Conservation (phyloP, 2,329 filamentous ascomycete genomes). For the Ustulina deusta region DNA sequence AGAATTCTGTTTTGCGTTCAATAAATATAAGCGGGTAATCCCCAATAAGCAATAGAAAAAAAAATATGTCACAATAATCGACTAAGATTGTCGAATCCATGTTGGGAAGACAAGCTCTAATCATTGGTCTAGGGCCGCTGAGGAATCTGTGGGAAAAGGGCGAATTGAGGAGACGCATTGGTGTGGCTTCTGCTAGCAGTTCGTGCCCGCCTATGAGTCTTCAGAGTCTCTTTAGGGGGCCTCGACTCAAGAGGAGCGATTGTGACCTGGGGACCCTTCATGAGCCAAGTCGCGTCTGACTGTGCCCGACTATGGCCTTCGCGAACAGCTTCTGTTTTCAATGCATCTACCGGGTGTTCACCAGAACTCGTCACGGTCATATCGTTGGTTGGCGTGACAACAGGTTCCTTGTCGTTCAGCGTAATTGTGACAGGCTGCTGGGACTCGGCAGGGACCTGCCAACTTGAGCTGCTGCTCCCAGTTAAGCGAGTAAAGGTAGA, state of each 20-base stretch:
- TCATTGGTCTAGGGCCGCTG: slow-evolving; percentile 22
- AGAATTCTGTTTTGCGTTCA: background rate
- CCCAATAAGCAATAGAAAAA: slow-evolving; percentile 8
- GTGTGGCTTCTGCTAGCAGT: slow-evolving; percentile 51
- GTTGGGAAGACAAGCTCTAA: background rate
- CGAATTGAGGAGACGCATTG: slow-evolving; percentile 47
- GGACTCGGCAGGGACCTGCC: slow-evolving; percentile 42
- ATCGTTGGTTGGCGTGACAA: slow-evolving; percentile 32
- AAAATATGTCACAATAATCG: background rate
- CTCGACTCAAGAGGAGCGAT: slow-evolving; percentile 35
- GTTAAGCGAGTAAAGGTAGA: slow-evolving; percentile 67
- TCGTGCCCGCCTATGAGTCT: slow-evolving; percentile 49
- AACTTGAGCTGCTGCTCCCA: slow-evolving; percentile 60
- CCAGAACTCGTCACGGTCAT: slow-evolving; percentile 27
- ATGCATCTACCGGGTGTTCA: slow-evolving; percentile 22
- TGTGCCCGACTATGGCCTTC: slow-evolving; percentile 49
- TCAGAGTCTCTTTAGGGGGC: slow-evolving; percentile 39
- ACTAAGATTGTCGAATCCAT: background rate
- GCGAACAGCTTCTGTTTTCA: slow-evolving; percentile 38
- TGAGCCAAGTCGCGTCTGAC: slow-evolving; percentile 49
- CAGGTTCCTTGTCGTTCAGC: slow-evolving; percentile 39
- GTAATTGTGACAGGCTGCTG: slow-evolving; percentile 32
- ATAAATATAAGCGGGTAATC: background rate
- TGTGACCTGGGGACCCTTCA: slow-evolving; percentile 35
- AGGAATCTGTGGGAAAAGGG: slow-evolving; percentile 48